Evolutionary conservation across 2,329 filamentous ascomycete genomes (phyloP).

Genomic region (Kalmusia sp.): DNA sequence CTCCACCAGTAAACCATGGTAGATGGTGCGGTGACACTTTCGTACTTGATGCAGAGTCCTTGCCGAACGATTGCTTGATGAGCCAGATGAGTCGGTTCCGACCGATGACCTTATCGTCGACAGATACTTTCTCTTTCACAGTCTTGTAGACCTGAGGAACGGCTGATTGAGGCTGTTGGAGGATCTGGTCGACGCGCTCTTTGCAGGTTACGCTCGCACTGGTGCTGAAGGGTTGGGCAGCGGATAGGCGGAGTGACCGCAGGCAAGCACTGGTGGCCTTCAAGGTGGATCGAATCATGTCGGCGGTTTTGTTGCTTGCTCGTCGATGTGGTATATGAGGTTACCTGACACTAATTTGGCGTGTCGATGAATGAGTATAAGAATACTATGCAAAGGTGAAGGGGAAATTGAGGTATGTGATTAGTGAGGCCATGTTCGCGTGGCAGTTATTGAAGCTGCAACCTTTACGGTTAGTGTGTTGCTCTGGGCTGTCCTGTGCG

Average conservation of each 20-base stretch:
- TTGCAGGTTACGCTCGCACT: background rate
- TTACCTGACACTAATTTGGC: background rate
- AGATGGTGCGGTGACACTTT: conserved; percentile 3
- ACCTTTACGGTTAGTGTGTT: conserved; percentile 1
- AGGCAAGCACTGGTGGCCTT: background rate
- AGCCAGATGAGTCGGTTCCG: conserved; percentile 22
- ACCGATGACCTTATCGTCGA: conserved; percentile 10
- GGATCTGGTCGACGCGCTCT: conserved; percentile 1
- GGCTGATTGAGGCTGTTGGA: conserved; percentile 3
- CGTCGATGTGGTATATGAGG: background rate
- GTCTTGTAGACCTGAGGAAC: conserved; percentile 9
- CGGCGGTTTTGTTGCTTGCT: background rate
- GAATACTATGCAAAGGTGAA: background rate
- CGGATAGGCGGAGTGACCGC: background rate
- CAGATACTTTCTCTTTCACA: conserved; percentile 3
- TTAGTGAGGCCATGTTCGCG: background rate
- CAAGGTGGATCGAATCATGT: conserved; percentile 7
- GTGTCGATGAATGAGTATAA: background rate
- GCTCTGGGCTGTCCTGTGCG: background rate
- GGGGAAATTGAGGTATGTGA: background rate
- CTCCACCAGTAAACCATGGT: background rate
- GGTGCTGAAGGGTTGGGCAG: background rate
- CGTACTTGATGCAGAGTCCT: background rate
- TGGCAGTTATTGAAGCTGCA: conserved; percentile 1
- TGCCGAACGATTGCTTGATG: conserved; percentile 19